These are phyloP conservation scores for Picochlorum costavermella DNA, from an alignment of 139 green algal species.

Conservation along the genomic window DNA sequence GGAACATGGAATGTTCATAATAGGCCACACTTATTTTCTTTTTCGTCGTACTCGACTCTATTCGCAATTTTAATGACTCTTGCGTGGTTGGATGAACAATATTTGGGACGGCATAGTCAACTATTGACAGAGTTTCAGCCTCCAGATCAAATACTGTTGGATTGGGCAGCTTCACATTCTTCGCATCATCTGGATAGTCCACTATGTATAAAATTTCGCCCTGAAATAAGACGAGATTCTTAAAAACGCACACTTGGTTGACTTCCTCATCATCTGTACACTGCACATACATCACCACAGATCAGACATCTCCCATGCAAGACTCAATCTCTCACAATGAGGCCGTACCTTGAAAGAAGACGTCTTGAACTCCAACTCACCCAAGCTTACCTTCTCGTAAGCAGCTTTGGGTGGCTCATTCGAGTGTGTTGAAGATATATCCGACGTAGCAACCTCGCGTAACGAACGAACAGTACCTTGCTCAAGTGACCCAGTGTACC, in stretches of 20 bases:
- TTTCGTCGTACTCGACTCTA: not conserved
- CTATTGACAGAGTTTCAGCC: not conserved
- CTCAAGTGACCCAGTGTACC: too few relatives aligned
- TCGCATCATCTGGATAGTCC: not conserved
- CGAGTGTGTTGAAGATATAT: not conserved
- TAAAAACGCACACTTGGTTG: conserved; percentile 7
- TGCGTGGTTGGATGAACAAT: not conserved
- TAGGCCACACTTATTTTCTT: not conserved
- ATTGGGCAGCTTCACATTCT: not conserved
- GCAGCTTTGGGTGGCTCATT: not conserved
- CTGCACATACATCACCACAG: not conserved
- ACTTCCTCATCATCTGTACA: conserved; percentile 2
- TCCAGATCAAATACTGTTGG: conserved; percentile 7
- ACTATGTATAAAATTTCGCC: conserved; percentile 9
- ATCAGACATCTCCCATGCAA: not conserved
- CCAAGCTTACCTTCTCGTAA: not conserved
- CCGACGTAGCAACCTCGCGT: not conserved
- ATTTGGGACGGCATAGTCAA: not conserved
- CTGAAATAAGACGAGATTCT: conserved; percentile 3
- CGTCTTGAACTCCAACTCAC: not conserved
- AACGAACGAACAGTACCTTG: too few relatives aligned
- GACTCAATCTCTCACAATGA: not conserved
- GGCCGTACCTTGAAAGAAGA: conserved; percentile 3
- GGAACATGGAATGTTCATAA: conserved; percentile 10
- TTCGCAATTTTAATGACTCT: not conserved